A percentile compares a stretch with the other conserved stretches of the same genome.
Conservation (phyloP, 441 rosid species). For the Daphne laureola region DNA sequence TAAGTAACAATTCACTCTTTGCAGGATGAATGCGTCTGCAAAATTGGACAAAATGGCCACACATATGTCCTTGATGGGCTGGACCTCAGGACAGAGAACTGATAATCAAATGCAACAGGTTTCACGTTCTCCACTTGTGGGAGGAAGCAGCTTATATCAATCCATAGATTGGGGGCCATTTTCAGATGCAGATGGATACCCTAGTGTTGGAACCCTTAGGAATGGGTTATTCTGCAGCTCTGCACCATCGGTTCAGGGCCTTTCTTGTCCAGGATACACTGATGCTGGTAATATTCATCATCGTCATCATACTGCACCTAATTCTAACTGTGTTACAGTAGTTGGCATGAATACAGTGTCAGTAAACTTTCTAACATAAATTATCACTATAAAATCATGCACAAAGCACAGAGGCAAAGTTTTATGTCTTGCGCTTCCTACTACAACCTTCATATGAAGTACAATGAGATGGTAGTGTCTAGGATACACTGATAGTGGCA, state of each 20-base stretch:
- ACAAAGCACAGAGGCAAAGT: too few relatives aligned
- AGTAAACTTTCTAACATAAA: too few relatives aligned
- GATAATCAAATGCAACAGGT: slow-evolving; percentile 5
- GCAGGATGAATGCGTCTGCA: slow-evolving; percentile 3
- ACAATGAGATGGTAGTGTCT: neutral
- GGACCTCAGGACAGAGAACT: slow-evolving; percentile 12
- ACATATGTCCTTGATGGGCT: neutral
- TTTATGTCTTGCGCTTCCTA: too few relatives aligned
- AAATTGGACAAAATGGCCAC: slow-evolving; percentile 12
- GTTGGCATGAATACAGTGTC: too few relatives aligned
- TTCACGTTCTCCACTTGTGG: slow-evolving; percentile 6
- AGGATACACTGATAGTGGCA: too few relatives aligned
- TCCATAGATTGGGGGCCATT: slow-evolving; percentile 1
- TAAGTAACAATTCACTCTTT: neutral
- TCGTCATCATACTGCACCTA: too few relatives aligned
- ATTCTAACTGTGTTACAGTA: too few relatives aligned
- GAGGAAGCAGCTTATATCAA: slow-evolving; percentile 9
- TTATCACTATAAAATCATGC: too few relatives aligned
- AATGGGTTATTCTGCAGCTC: slow-evolving; percentile 10
- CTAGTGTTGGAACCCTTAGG: slow-evolving; percentile 19
- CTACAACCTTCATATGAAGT: too few relatives aligned
- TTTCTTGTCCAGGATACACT: slow-evolving; percentile 3
- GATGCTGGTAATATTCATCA: neutral
- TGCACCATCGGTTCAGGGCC: slow-evolving; percentile 14
- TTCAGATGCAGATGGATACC: slow-evolving; percentile 17